Conservation (phyloP, 805 yeast genomes). For the Wickerhamiella bombiphila region DNA sequence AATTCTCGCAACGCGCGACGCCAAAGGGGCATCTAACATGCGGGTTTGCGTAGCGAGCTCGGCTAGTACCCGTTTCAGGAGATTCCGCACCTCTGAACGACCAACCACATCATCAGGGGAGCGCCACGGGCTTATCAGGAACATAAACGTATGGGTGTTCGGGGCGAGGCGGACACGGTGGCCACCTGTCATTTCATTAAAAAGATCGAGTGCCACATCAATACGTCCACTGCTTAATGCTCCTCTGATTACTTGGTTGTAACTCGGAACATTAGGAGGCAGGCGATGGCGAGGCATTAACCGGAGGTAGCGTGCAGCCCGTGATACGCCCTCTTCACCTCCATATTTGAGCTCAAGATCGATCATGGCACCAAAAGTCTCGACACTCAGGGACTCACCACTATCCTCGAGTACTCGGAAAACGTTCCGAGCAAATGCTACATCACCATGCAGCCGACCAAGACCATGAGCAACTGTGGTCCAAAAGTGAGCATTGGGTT, state of each 20-base stretch:
- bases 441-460: slow-evolving; percentile 32
- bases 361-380: slow-evolving; percentile 21
- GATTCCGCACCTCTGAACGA: too few relatives aligned
- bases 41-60: slow-evolving; percentile 3
- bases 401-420: slow-evolving; percentile 29
- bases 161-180: slow-evolving; percentile 13
- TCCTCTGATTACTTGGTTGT: slow-evolving; percentile 22
- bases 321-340: slow-evolving; percentile 3
- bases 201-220: slow-evolving; percentile 15
- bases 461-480: slow-evolving; percentile 42
- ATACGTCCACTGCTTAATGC: slow-evolving; percentile 10
- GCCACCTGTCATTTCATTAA: slow-evolving; percentile 10
- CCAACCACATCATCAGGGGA: slow-evolving; percentile 2
- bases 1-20: slow-evolving; percentile 5
- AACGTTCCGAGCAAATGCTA: slow-evolving; percentile 37
- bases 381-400: slow-evolving; percentile 19
- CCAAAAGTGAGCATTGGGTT: slow-evolving; percentile 30
- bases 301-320: slow-evolving; percentile 13
- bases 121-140: slow-evolving; percentile 13
- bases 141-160: slow-evolving; percentile 20
- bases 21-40: slow-evolving; percentile 13
- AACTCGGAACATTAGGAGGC: slow-evolving; percentile 18
- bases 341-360: slow-evolving; percentile 22
- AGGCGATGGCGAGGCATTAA: slow-evolving; percentile 17
- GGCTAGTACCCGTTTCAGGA: slow-evolving; percentile 5